phyloP scores from a whole-genome alignment of 139 green algal genomes.

The Asterochloris sp. region DNA sequence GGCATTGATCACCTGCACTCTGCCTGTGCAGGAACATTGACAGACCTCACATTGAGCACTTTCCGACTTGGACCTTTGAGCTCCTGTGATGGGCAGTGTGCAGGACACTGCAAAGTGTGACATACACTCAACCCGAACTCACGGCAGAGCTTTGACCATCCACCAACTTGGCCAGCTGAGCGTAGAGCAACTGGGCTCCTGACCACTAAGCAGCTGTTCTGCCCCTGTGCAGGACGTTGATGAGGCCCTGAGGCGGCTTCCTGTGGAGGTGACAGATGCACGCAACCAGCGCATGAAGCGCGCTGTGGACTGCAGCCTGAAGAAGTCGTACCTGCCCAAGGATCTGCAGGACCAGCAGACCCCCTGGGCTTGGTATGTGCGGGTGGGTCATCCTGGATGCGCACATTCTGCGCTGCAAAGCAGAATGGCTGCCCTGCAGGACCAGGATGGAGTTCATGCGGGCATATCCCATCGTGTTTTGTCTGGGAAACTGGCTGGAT shows the following conservation, averaged over 20 bases:
- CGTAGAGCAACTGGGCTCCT: neutral
- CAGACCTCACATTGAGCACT: too few relatives aligned
- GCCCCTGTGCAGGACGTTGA: conserved; percentile 72
- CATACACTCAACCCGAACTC: too few relatives aligned
- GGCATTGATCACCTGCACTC: too few relatives aligned
- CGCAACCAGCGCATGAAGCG: conserved; percentile 92
- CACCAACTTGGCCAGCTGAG: neutral
- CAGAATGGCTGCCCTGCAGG: neutral
- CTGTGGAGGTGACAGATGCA: conserved; percentile 81
- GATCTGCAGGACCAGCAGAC: conserved; percentile 91
- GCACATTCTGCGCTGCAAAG: neutral
- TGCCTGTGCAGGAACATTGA: too few relatives aligned
- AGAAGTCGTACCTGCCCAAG: conserved; percentile 82
- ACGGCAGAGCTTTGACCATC: too few relatives aligned
- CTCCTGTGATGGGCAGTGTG: too few relatives aligned
- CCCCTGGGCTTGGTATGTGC: conserved; percentile 81
- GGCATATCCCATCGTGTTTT: neutral
- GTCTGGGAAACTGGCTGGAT: neutral
- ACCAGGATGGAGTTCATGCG: neutral
- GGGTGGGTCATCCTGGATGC: conserved; percentile 34
- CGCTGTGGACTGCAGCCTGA: conserved; percentile 88
- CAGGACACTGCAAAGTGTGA: too few relatives aligned
- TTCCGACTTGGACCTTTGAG: too few relatives aligned
- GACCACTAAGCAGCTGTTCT: neutral
- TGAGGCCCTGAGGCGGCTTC: conserved; percentile 88